These are phyloP conservation scores for Neoscytalidium dimidiatum DNA, from an alignment of 2,329 filamentous ascomycete species.

Conservation along the genomic window DNA sequence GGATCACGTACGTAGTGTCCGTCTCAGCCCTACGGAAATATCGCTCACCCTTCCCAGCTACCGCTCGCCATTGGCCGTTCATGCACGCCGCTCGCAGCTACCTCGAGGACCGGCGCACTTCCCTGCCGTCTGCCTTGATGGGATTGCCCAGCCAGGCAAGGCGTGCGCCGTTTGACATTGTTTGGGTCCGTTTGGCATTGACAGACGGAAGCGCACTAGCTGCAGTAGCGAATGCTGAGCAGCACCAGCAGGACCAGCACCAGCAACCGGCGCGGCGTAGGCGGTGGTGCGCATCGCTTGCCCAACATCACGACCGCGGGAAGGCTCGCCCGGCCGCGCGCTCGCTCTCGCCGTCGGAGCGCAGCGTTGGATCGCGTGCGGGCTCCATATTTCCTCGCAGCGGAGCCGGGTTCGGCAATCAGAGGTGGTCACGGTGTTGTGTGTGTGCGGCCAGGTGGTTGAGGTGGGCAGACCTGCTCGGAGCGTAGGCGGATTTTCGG, in stretches of 20 bases:
- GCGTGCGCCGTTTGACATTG: background rate
- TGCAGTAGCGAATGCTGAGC: background rate
- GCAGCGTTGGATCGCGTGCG: background rate
- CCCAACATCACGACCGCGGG: background rate
- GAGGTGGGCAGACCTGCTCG: slow-evolving; percentile 11
- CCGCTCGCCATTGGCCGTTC: background rate
- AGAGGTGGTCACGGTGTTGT: background rate
- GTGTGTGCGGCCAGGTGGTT: too few species aligned
- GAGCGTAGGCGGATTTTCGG: slow-evolving; percentile 14
- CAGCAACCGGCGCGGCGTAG: too few species aligned
- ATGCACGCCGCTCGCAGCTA: background rate
- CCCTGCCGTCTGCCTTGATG: background rate
- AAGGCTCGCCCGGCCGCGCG: background rate
- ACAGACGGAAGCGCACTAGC: background rate
- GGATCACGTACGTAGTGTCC: slow-evolving; percentile 13
- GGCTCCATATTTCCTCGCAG: background rate
- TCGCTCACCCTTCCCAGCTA: slow-evolving; percentile 3
- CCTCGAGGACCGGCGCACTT: background rate
- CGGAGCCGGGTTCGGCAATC: slow-evolving; percentile 6
- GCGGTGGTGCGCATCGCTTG: background rate
- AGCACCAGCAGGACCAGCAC: background rate
- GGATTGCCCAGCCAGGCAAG: background rate
- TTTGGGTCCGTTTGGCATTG: background rate
- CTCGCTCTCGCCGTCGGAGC: background rate
- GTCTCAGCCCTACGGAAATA: slow-evolving; percentile 18